Percentiles rank a stretch among this genome's conserved stretches.
Conservation (phyloP, 2,329 filamentous ascomycete genomes). For the Podosphaera fusca region DNA sequence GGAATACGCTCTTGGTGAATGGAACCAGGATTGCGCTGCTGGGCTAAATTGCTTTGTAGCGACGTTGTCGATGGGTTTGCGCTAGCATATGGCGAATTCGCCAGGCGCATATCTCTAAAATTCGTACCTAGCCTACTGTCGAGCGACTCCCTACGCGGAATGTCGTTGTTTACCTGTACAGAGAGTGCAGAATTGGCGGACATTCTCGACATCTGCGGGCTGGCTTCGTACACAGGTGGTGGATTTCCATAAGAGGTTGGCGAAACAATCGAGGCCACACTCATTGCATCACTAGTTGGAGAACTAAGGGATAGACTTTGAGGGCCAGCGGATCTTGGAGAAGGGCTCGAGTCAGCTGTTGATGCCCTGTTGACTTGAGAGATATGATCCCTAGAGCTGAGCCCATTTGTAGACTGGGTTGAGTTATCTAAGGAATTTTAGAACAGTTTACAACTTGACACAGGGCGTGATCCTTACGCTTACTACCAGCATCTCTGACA, state of each 20-base stretch:
- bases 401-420: conserved; percentile 7
- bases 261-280: conserved; percentile 41
- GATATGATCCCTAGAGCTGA: conserved; percentile 5
- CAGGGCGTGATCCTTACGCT: conserved; percentile 20
- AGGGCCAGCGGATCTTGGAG: conserved; percentile 26
- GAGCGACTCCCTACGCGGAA: conserved; percentile 50
- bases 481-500: conserved; percentile 21
- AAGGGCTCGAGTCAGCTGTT: conserved; percentile 35
- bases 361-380: conserved; percentile 23
- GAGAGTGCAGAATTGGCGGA: not conserved
- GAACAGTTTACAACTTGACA: conserved; percentile 2
- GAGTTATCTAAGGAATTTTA: conserved; percentile 10
- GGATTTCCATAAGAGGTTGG: conserved; percentile 22
- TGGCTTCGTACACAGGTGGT: conserved; percentile 8
- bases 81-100: conserved; percentile 49
- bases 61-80: conserved; percentile 57
- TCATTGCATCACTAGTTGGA: conserved; percentile 36
- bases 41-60: conserved; percentile 45
- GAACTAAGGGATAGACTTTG: conserved; percentile 27
- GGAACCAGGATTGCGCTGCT: conserved; percentile 35
- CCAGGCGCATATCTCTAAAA: conserved; percentile 46
- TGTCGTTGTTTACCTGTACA: conserved; percentile 12
- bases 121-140: conserved; percentile 56
- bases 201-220: conserved; percentile 9
- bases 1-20: conserved; percentile 23